Base-by-base conservation (phyloP, 176 grass and related monocot species). In the Elymus sibiricus region DNA sequence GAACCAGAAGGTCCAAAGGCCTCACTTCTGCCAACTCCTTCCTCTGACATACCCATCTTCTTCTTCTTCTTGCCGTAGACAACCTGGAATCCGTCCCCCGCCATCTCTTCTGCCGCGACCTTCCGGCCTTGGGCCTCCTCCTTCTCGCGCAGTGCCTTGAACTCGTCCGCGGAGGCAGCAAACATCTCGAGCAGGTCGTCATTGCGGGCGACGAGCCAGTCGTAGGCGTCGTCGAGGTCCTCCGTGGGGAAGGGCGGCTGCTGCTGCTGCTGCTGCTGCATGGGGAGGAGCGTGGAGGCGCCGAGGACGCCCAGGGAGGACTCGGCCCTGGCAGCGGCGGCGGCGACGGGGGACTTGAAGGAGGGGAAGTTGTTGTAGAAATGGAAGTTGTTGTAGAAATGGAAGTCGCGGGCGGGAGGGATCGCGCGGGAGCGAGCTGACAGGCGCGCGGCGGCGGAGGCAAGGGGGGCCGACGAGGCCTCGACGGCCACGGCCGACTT, bases 301-400 rank as follows among this genome's bases (percentile, higher is more conserved):
- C 82, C 71, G 32, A 85, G 72, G 40, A 65, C 21, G 58, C 81
- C 70, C 62, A 91, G 85, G 51, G 92, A 94, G 66, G 84, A 83
- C 5, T 89, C 92, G 15, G 88, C 67, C 69, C 76, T 89, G 51
- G 92, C 70, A 55, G 71, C 78, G 65, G 93, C 84, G 37, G 87
- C 87, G 65, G 47, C 87, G 29, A 90, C 51, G 19, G 92, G 85
- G 87, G 82, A 64, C 78, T 88, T 91, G 87, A 99, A 99, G 4
- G 88, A 74, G 21, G 92, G 75, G 71, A 96, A 96, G 86, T 99
- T 99, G 86, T 91, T 81, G 82, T 92, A 99, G 87, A 99, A 99
- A 87, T 94, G 92, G 70, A 99, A 99, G 85, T 96, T 99, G 86
- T 91, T 81, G 82, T 92, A 99, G 87, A 99, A 99, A 87, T 94